Evolutionary conservation across 768 basidiomycete species (phyloP).

Genomic region (Termitomyces sp.): DNA sequence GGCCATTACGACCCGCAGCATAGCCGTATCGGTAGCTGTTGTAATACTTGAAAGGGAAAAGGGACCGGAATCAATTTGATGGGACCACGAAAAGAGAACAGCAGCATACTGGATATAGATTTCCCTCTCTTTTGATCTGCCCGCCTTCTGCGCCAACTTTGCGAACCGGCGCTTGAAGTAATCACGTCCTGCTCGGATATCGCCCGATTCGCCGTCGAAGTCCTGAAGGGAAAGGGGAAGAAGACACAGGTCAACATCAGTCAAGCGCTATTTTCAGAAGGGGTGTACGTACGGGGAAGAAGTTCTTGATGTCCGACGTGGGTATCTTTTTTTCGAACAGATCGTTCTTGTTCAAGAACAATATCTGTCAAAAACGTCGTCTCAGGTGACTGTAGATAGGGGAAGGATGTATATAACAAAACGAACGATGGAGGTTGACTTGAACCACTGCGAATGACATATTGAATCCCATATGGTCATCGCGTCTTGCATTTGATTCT

Average conservation of each 20-base stretch:
- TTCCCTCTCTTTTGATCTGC: slow-evolving; percentile 80
- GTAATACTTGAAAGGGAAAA: slow-evolving; percentile 61
- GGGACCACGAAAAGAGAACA: not conserved
- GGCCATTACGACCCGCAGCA: slow-evolving; percentile 90
- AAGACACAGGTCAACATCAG: not conserved
- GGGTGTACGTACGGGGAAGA: slow-evolving; percentile 67
- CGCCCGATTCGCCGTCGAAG: slow-evolving; percentile 74
- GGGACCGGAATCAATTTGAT: not conserved
- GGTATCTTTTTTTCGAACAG: slow-evolving; percentile 83
- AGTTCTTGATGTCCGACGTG: slow-evolving; percentile 80
- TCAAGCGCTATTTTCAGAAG: not conserved
- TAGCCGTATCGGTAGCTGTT: slow-evolving; percentile 85
- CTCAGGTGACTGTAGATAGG: not conserved
- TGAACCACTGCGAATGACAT: slow-evolving; percentile 98
- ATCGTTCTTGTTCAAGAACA: slow-evolving; percentile 95
- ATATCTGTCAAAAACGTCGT: slow-evolving; percentile 48
- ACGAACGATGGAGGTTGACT: slow-evolving; percentile 81
- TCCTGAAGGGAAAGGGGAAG: slow-evolving; percentile 45
- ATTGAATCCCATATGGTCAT: slow-evolving; percentile 99
- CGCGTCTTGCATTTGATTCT: slow-evolving; percentile 99
- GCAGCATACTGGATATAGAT: slow-evolving; percentile 79
- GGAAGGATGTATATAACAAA: not conserved
- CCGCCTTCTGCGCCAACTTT: slow-evolving; percentile 79
- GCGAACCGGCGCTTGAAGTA: slow-evolving; percentile 90
- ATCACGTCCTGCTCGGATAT: slow-evolving; percentile 73